These are phyloP conservation scores for Myxozyma monticola DNA, from an alignment of 805 yeast genomes.

Conservation along the genomic window DNA sequence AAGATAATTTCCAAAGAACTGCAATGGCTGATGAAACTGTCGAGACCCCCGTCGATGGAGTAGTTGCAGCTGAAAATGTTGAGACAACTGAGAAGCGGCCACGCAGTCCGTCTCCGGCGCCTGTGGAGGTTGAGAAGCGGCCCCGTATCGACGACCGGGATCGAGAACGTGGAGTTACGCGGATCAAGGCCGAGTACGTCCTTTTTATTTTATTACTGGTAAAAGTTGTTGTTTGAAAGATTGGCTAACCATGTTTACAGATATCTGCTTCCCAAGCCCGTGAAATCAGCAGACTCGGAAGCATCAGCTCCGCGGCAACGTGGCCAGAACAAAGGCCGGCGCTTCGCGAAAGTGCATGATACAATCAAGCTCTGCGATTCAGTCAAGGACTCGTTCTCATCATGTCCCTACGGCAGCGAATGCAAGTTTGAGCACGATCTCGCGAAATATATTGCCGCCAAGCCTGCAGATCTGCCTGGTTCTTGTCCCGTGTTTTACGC, in stretches of 20 bases:
- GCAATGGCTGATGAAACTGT: too few species aligned
- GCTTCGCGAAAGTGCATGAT: slow-evolving; percentile 67
- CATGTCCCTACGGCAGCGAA: slow-evolving; percentile 15
- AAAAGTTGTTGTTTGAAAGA: too few species aligned
- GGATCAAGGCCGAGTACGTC: slow-evolving; percentile 70
- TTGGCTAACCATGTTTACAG: not conserved
- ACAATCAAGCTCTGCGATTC: slow-evolving; percentile 62
- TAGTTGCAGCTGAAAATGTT: too few species aligned
- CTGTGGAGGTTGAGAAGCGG: too few species aligned
- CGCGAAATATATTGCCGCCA: slow-evolving; percentile 58
- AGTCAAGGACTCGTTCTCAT: slow-evolving; percentile 37
- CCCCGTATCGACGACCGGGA: slow-evolving; percentile 1
- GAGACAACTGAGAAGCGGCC: too few species aligned
- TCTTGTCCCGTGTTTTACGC: slow-evolving; percentile 80
- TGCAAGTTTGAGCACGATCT: slow-evolving; percentile 82
- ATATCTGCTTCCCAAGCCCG: slow-evolving; percentile 25
- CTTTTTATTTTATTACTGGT: too few species aligned
- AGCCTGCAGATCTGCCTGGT: slow-evolving; percentile 73
- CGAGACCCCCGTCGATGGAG: too few species aligned
- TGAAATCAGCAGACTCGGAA: slow-evolving; percentile 42
- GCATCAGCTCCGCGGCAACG: slow-evolving; percentile 45
- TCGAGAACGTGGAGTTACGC: slow-evolving; percentile 64
- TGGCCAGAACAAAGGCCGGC: slow-evolving; percentile 85
- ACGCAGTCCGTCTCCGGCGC: too few species aligned
- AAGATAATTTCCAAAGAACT: too few species aligned